Percentiles rank a stretch among this genome's conserved stretches.
Conservation (phyloP, 129 eudicot genomes). For the Heracleum sosnowskyi region DNA sequence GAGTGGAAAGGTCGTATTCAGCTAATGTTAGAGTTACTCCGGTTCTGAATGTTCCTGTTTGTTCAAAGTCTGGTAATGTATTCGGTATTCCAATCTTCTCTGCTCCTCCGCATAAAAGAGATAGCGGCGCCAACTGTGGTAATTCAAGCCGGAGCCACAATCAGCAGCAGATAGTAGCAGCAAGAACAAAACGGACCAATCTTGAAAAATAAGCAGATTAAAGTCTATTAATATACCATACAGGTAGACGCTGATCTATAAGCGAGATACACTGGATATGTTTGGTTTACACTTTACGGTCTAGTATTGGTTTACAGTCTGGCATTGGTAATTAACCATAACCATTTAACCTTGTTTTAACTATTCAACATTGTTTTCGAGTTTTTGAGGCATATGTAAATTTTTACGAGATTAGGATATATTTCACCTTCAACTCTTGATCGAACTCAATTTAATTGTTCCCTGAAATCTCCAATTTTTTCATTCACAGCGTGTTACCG, state of each 20-base stretch:
- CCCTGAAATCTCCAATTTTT: neutral
- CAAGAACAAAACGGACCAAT: conserved; percentile 34
- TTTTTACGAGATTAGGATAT: neutral
- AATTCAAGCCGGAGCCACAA: conserved; percentile 5
- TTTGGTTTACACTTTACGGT: neutral
- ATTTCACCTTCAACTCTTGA: neutral
- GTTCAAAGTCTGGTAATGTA: conserved; percentile 60
- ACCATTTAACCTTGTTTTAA: neutral
- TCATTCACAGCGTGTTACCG: neutral
- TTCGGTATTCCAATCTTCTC: conserved; percentile 61
- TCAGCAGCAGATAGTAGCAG: conserved; percentile 7
- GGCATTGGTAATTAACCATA: neutral
- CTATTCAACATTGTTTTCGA: neutral
- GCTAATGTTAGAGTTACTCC: conserved; percentile 74
- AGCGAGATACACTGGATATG: neutral
- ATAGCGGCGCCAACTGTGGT: conserved; percentile 15
- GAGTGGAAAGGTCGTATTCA: conserved; percentile 77
- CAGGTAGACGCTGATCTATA: neutral
- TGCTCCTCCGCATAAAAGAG: conserved; percentile 45
- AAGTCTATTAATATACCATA: neutral
- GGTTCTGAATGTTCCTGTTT: conserved; percentile 81
- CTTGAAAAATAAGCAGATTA: neutral
- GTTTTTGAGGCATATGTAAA: neutral
- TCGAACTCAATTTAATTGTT: neutral
- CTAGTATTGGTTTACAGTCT: neutral